Base-by-base conservation (phyloP, 208 protist genomes). In the Crithidia acanthocephali region DNA sequence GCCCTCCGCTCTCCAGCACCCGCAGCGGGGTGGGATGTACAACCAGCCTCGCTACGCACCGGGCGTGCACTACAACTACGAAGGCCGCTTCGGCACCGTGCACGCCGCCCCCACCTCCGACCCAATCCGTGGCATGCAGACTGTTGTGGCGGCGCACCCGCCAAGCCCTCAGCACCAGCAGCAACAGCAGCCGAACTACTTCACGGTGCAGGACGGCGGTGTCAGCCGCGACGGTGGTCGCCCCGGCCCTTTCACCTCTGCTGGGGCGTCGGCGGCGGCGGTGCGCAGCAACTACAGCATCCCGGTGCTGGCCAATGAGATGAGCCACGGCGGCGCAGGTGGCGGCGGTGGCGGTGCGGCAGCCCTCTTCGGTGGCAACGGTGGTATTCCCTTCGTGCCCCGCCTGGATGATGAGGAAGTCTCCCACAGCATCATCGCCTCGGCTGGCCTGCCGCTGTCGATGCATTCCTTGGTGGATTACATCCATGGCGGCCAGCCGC, bases 401-500 rank as follows among this genome's bases (percentile, higher is more conserved):
- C 76, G 67, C 9, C 61, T 88, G 42, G 74, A 90, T 32, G 83
- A 88, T 37, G 64, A 76, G 50, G 47, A 59, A 2, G 83, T 89
- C 10, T 68, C 82, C 0, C 69, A 76, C n/a, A 74, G 79, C 59
- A 90, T 90, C 60, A 87, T 90, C 58, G 80, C 73, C 56, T 86
- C 84, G 0, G 87, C 81, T 3, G 87, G 87, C 10, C 69, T 90
- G n/a, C 87, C 87, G 8, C 72, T 90, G 22, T 81, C 81, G 18
- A 68, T 87, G 37, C 44, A 71, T 37, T 87, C 80, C 20, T 67
- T 86, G 16, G 30, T 74, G 32, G 65, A 86, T 37, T 90, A 87
- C 75, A 88, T 90, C 66, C 77, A 68, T 42, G 72, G 78, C 7
- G 87, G 87, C 0, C 87, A 90, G 77, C 80, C 80, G n/a, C 68